A percentile compares a stretch with the other conserved stretches of the same genome.
These are phyloP conservation scores for Halophytophthora batemanensis DNA, from an alignment of 352 stramenopile genomes.

Conservation along the genomic window DNA sequence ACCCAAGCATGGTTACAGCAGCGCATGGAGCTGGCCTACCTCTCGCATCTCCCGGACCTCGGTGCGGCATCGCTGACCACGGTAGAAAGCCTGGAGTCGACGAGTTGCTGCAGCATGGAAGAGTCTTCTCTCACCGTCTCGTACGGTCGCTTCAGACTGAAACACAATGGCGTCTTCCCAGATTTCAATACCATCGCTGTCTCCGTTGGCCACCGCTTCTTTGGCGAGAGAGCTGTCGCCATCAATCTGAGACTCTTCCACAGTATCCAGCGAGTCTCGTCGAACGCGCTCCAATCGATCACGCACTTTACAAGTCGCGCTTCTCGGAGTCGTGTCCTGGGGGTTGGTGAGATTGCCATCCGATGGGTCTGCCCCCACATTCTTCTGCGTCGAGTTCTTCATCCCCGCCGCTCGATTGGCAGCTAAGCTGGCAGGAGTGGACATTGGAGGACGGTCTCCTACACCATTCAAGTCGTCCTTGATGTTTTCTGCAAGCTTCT, in stretches of 20 bases:
- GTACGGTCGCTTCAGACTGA: constrained; percentile 12
- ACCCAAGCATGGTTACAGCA: too few relatives aligned
- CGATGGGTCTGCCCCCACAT: neutral
- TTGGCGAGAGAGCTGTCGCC: constrained; percentile 1
- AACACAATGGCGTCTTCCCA: constrained; percentile 19
- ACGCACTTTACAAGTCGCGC: constrained; percentile 28
- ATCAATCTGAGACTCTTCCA: constrained; percentile 7
- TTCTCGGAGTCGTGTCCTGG: constrained; percentile 19
- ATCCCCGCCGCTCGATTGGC: neutral
- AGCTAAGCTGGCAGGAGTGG: constrained; percentile 5
- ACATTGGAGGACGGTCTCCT: neutral
- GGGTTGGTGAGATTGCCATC: constrained; percentile 1
- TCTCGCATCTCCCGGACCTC: constrained; percentile 23
- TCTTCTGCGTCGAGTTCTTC: constrained; percentile 1
- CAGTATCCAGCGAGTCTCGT: constrained; percentile 18
- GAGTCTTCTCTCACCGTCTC: constrained; percentile 19
- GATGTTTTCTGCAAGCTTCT: constrained; percentile 60
- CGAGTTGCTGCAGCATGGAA: constrained; percentile 23
- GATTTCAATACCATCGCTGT: constrained; percentile 20
- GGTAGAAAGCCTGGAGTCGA: constrained; percentile 33
- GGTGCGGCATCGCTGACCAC: constrained; percentile 24
- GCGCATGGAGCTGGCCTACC: too few relatives aligned
- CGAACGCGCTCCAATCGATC: constrained; percentile 30
- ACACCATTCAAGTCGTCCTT: constrained; percentile 45
- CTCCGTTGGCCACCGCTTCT: neutral